Conservation (phyloP, 768 basidiomycete species). For the Leucogyrophana mollusca region DNA sequence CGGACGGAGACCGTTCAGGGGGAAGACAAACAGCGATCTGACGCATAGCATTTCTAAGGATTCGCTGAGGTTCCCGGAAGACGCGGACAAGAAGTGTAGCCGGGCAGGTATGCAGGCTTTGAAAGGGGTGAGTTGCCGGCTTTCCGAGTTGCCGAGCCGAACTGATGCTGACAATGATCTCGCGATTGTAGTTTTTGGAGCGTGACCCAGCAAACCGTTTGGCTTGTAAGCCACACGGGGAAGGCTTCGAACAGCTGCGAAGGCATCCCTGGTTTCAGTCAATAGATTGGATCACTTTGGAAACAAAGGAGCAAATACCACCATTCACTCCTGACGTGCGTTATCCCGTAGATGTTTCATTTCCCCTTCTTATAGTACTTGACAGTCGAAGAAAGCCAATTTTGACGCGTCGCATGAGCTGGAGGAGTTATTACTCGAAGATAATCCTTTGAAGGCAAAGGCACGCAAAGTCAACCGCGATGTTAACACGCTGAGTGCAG, state of each 20-base stretch:
- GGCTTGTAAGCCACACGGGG: constrained; percentile 77
- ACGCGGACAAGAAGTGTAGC: constrained; percentile 77
- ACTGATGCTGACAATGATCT: constrained; percentile 10
- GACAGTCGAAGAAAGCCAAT: constrained; percentile 96
- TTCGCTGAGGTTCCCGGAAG: constrained; percentile 85
- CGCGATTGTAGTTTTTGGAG: constrained; percentile 67
- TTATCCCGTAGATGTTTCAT: constrained; percentile 9
- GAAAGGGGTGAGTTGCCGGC: constrained; percentile 59
- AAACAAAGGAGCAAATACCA: constrained; percentile 69
- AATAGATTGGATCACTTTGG: constrained; percentile 89
- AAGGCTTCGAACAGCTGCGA: constrained; percentile 78
- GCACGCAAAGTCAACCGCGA: constrained; percentile 90
- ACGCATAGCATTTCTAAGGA: constrained; percentile 93
- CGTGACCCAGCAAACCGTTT: constrained; percentile 79
- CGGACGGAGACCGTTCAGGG: constrained; percentile 89
- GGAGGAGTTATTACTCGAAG: constrained; percentile 92
- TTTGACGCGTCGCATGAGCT: constrained; percentile 99
- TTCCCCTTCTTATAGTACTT: background rate
- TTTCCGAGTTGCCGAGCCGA: constrained; percentile 9
- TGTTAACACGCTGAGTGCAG: constrained; percentile 71
- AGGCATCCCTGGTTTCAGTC: constrained; percentile 81
- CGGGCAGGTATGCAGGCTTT: constrained; percentile 76
- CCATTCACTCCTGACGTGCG: constrained; percentile 90
- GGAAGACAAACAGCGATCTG: constrained; percentile 88
- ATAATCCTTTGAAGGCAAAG: constrained; percentile 95